phyloP scores from a whole-genome alignment of 805 yeast species.

The Ogataea pignaliae region DNA sequence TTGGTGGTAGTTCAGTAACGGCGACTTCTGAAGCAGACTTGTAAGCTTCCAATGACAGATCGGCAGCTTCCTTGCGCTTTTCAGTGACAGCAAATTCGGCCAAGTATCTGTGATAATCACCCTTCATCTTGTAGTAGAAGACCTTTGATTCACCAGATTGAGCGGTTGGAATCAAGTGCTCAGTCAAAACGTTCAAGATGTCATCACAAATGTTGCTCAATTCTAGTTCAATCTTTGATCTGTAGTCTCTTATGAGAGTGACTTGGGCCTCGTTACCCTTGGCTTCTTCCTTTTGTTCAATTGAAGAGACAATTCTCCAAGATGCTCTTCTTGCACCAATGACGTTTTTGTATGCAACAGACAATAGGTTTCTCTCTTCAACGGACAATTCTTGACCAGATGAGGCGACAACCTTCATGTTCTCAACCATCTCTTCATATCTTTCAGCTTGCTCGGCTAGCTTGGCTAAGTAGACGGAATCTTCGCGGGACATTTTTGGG shows the following conservation, averaged over 20 bases:
- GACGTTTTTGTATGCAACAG: conserved; percentile 97
- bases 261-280: conserved; percentile 94
- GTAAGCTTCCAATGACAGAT: conserved; percentile 89
- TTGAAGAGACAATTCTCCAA: conserved; percentile 97
- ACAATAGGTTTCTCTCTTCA: conserved; percentile 94
- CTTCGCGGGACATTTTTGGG: conserved; percentile 81
- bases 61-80: conserved; percentile 89
- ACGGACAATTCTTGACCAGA: conserved; percentile 93
- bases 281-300: conserved; percentile 96
- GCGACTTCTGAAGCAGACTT: conserved; percentile 96
- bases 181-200: conserved; percentile 79
- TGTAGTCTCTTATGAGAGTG: conserved; percentile 84
- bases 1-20: conserved; percentile 93
- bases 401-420: conserved; percentile 96
- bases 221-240: conserved; percentile 90
- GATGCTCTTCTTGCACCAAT: conserved; percentile 99
- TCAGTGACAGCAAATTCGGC: conserved; percentile 94
- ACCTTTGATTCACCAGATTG: conserved; percentile 97
- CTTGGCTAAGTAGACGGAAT: conserved; percentile 95
- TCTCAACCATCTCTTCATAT: conserved; percentile 98
- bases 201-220: conserved; percentile 92
- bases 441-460: conserved; percentile 99
- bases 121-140: conserved; percentile 98
- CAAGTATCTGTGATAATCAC: conserved; percentile 98
- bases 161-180: conserved; percentile 90